phyloP scores from a whole-genome alignment of 352 stramenopile species.

The Phytophthora hybrid region DNA sequence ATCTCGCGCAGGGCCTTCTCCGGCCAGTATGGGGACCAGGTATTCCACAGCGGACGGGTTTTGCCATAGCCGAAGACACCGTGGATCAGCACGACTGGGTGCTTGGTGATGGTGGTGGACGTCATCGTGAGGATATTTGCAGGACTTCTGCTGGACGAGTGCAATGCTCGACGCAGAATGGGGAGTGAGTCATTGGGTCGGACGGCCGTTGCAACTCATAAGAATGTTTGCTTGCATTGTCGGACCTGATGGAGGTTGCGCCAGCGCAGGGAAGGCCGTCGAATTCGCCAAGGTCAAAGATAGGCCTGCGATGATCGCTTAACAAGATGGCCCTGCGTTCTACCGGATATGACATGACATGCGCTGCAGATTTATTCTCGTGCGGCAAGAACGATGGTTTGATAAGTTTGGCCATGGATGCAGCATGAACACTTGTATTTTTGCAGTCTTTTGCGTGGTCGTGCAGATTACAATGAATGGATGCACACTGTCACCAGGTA shows the following conservation, averaged over 20 bases:
- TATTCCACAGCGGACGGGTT: conserved; percentile 55
- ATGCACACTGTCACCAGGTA: too few species aligned
- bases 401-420: not conserved
- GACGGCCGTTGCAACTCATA: not conserved
- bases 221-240: conserved; percentile 26
- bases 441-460: too few species aligned
- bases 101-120: conserved; percentile 41
- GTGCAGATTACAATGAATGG: too few species aligned
- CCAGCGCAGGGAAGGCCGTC: not conserved
- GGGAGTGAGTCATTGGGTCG: not conserved
- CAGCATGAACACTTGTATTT: too few species aligned
- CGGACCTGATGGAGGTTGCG: conserved; percentile 20
- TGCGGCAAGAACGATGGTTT: not conserved
- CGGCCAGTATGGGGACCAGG: conserved; percentile 63
- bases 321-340: not conserved
- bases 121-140: not conserved
- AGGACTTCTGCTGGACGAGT: conserved; percentile 2
- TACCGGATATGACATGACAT: too few species aligned
- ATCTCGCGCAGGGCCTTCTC: conserved; percentile 47
- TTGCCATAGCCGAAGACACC: conserved; percentile 67
- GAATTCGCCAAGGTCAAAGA: conserved; percentile 11
- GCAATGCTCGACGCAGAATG: conserved; percentile 1
- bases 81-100: conserved; percentile 71
- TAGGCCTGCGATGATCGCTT: not conserved
- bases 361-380: too few species aligned